Evolutionary conservation across 2,329 filamentous ascomycete genomes (phyloP).

Genomic region (Tolypocladium tundrense): DNA sequence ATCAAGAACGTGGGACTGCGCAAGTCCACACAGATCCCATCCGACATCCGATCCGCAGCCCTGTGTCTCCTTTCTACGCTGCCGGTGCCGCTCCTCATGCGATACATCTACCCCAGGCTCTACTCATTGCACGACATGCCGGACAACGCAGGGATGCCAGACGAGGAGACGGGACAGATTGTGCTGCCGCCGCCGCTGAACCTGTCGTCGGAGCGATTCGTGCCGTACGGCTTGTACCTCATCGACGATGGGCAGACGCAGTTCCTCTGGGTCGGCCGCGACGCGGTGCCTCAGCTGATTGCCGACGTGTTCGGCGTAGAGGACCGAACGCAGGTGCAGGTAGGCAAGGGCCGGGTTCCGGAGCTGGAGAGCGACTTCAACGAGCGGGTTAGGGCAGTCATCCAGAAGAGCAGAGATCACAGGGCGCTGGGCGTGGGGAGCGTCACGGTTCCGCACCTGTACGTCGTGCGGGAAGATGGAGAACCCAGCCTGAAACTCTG

Average conservation of each 20-base stretch:
- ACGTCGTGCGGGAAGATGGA: slow-evolving; percentile 88
- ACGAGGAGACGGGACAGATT: slow-evolving; percentile 80
- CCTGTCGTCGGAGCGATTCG: slow-evolving; percentile 77
- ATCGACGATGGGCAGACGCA: slow-evolving; percentile 97
- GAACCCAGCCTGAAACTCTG: slow-evolving; percentile 92
- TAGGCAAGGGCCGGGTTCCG: slow-evolving; percentile 81
- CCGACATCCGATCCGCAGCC: slow-evolving; percentile 85
- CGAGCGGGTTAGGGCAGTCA: slow-evolving; percentile 79
- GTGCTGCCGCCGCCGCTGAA: slow-evolving; percentile 77
- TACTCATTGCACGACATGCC: slow-evolving; percentile 96
- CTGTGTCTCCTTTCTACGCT: slow-evolving; percentile 91
- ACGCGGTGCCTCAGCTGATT: slow-evolving; percentile 82
- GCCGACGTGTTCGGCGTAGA: slow-evolving; percentile 82
- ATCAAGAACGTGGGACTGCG: slow-evolving; percentile 94
- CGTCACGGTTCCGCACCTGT: slow-evolving; percentile 85
- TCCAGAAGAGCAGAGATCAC: slow-evolving; percentile 88
- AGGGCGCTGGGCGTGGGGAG: slow-evolving; percentile 80
- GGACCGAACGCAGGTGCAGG: slow-evolving; percentile 74
- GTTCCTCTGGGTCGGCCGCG: slow-evolving; percentile 92
- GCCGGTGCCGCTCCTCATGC: slow-evolving; percentile 78
- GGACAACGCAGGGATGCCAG: slow-evolving; percentile 77
- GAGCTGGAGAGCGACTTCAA: slow-evolving; percentile 94
- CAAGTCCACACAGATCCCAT: slow-evolving; percentile 87
- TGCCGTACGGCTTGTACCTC: slow-evolving; percentile 84
- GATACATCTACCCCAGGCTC: slow-evolving; percentile 80